Evolutionary conservation across 192 early-diverging fungal species (phyloP).

Genomic region (Gigaspora rosea): DNA sequence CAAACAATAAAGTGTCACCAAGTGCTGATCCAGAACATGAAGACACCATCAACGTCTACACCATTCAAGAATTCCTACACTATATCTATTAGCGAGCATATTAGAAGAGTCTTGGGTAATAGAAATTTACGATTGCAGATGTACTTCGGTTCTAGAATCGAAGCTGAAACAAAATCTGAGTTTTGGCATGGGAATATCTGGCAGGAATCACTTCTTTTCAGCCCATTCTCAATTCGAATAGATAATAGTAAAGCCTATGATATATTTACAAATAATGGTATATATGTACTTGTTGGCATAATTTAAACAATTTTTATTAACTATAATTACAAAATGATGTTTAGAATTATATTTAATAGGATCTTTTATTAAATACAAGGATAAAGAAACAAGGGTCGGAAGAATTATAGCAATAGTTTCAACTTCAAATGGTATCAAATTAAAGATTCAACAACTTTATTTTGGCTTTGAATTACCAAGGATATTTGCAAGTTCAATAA

Average conservation of each 20-base stretch:
- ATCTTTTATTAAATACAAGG: no score
- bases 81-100: background rate
- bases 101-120: background rate
- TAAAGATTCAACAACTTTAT: no score
- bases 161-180: background rate
- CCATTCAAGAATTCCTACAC: background rate
- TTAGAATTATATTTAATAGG: background rate
- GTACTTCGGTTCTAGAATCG: background rate
- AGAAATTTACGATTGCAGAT: background rate
- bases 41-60: background rate
- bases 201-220: background rate
- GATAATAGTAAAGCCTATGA: background rate
- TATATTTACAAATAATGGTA: background rate
- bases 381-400: no score
- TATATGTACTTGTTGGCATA: no score
- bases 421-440: no score
- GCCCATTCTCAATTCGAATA: background rate
- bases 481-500: no score
- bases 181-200: background rate
- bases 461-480: no score
- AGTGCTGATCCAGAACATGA: background rate
- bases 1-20: constrained; percentile 6
- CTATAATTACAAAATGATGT: background rate
- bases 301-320: background rate
- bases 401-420: no score